Evolutionary conservation across 331 rosid genomes (phyloP).

Genomic region (Telfairia occidentalis): DNA sequence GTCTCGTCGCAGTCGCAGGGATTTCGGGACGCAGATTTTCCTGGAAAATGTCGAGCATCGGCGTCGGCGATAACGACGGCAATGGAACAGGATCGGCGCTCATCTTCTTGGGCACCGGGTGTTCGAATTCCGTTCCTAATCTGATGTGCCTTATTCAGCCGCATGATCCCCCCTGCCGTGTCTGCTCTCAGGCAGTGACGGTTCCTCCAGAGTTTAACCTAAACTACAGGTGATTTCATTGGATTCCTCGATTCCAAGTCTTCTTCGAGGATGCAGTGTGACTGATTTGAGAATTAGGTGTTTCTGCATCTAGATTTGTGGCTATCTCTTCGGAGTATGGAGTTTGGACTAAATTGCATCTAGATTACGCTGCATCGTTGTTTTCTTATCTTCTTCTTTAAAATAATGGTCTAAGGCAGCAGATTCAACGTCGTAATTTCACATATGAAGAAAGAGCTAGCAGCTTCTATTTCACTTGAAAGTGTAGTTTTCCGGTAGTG

Average conservation of each 20-base stretch:
- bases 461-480: background rate
- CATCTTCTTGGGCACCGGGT: slow-evolving; percentile 74
- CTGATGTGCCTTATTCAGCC: slow-evolving; percentile 62
- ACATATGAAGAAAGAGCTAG: background rate
- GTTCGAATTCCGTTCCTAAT: slow-evolving; percentile 77
- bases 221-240: slow-evolving; percentile 52
- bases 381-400: background rate
- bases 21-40: background rate
- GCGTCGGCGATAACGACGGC: slow-evolving; percentile 14
- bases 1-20: background rate
- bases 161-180: slow-evolving; percentile 57
- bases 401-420: background rate
- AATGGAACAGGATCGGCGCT: slow-evolving; percentile 38
- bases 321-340: background rate
- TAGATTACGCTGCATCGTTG: background rate
- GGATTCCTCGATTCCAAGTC: background rate
- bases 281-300: background rate
- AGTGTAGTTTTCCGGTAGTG: background rate
- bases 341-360: background rate
- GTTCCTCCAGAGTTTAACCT: slow-evolving; percentile 56
- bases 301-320: background rate
- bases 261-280: background rate
- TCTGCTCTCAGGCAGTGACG: slow-evolving; percentile 51
- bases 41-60: slow-evolving; percentile 21
- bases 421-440: background rate